Evolutionary conservation across 192 early-diverging fungal species (phyloP).

Genomic region (Irineochytrium annulatum): DNA sequence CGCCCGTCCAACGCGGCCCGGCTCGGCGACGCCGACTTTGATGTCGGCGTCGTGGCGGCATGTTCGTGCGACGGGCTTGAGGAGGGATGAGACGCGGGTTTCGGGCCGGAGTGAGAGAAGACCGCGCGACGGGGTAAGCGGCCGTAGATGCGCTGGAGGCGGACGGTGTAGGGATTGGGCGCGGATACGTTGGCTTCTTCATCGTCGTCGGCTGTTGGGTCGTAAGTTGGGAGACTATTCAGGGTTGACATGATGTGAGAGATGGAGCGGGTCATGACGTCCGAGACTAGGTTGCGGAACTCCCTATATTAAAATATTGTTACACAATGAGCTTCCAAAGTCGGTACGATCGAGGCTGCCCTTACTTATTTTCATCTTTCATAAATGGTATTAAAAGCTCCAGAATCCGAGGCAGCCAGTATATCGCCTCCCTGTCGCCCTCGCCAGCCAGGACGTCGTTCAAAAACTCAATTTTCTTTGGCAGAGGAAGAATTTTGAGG

Average conservation of each 20-base stretch:
- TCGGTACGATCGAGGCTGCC: background rate
- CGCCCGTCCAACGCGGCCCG: no score
- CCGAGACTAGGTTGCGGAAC: background rate
- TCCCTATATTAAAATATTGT: no score
- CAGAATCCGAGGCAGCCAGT: slow-evolving; percentile 16
- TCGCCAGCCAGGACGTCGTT: slow-evolving; percentile 7
- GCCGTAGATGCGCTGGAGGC: background rate
- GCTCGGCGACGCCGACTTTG: no score
- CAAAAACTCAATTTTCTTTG: slow-evolving; percentile 3
- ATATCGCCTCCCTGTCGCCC: background rate
- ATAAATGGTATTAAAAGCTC: slow-evolving; percentile 19
- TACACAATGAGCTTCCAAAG: background rate
- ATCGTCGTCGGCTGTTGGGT: background rate
- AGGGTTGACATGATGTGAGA: background rate
- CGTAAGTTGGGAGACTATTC: background rate
- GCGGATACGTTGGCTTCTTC: background rate
- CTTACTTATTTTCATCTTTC: background rate
- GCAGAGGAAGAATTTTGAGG: background rate
- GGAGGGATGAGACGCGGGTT: no score
- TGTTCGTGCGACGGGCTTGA: no score
- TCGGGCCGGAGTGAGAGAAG: background rate
- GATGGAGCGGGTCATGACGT: background rate
- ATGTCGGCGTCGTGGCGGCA: no score
- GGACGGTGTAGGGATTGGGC: background rate
- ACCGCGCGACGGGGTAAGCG: background rate